A percentile compares a stretch with the other conserved stretches of the same genome.
phyloP scores from a whole-genome alignment of 768 basidiomycete genomes.

The Mycena capillaripes region DNA sequence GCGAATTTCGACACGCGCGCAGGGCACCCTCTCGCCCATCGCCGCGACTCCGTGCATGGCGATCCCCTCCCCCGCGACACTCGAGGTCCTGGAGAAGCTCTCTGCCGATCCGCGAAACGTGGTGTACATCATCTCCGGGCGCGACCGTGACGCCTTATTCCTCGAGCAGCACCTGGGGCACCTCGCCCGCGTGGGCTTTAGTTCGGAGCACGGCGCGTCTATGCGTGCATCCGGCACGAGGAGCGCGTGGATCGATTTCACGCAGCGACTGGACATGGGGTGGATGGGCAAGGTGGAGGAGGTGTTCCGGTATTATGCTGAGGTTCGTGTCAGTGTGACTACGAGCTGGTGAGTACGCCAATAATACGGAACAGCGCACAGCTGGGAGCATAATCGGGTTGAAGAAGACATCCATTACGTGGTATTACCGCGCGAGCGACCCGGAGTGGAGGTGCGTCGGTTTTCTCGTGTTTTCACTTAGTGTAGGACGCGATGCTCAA shows the following conservation, averaged over 20 bases:
- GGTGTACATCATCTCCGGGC: constrained; percentile 97
- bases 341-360: too few relatives aligned
- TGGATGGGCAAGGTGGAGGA: constrained; percentile 98
- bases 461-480: too few relatives aligned
- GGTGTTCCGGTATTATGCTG: constrained; percentile 97
- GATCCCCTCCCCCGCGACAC: constrained; percentile 80
- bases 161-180: constrained; percentile 93
- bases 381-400: constrained; percentile 96
- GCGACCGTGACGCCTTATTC: constrained; percentile 94
- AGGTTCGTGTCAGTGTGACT: constrained; percentile 62
- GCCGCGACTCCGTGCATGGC: constrained; percentile 94
- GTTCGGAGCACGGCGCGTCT: constrained; percentile 97
- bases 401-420: constrained; percentile 98
- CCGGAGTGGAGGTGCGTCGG: constrained; percentile 91
- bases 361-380: constrained; percentile 69
- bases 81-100: constrained; percentile 80
- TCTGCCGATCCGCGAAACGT: constrained; percentile 87
- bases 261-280: constrained; percentile 91
- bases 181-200: constrained; percentile 86
- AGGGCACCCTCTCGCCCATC: constrained; percentile 97
- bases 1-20: too few relatives aligned
- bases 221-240: constrained; percentile 75
- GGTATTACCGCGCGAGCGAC: constrained; percentile 95
- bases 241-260: constrained; percentile 87
- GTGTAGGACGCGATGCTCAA: constrained; percentile 34